Evolutionary conservation across 805 yeast species (phyloP).

Genomic region (Vanderwaltozyma yarrowii): DNA sequence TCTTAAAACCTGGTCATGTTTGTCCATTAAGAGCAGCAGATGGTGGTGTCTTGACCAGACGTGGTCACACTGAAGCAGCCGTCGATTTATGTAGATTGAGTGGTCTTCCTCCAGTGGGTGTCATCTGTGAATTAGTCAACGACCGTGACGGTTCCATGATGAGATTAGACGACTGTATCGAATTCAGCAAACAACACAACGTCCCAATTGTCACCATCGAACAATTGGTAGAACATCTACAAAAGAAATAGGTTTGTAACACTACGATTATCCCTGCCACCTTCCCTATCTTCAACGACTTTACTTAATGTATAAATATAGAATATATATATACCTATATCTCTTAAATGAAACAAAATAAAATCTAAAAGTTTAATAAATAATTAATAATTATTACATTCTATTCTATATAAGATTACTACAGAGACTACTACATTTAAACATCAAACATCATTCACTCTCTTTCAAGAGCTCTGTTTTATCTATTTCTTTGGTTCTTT

Average conservation of each 20-base stretch:
- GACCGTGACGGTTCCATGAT: conserved; percentile 95
- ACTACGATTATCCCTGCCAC: too few relatives aligned
- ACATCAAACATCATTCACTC: too few relatives aligned
- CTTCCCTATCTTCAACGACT: too few relatives aligned
- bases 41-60: conserved; percentile 69
- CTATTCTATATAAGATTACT: too few relatives aligned
- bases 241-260: background rate
- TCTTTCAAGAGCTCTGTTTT: too few relatives aligned
- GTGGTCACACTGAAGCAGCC: conserved; percentile 97
- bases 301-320: too few relatives aligned
- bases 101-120: conserved; percentile 77
- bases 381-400: too few relatives aligned
- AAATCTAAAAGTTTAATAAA: too few relatives aligned
- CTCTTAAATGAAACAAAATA: too few relatives aligned
- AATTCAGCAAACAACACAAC: conserved; percentile 50
- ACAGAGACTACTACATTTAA: too few relatives aligned
- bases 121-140: conserved; percentile 86
- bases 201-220: conserved; percentile 74
- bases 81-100: conserved; percentile 76
- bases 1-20: conserved; percentile 88
- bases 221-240: conserved; percentile 48
- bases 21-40: conserved; percentile 86
- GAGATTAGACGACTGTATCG: conserved; percentile 76
- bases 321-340: too few relatives aligned
- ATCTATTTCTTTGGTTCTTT: conserved; percentile 33